Percentiles rank a stretch among this genome's conserved stretches.
These are phyloP conservation scores for Knufia petricola DNA, from an alignment of 2,329 filamentous ascomycete genomes.

Conservation along the genomic window DNA sequence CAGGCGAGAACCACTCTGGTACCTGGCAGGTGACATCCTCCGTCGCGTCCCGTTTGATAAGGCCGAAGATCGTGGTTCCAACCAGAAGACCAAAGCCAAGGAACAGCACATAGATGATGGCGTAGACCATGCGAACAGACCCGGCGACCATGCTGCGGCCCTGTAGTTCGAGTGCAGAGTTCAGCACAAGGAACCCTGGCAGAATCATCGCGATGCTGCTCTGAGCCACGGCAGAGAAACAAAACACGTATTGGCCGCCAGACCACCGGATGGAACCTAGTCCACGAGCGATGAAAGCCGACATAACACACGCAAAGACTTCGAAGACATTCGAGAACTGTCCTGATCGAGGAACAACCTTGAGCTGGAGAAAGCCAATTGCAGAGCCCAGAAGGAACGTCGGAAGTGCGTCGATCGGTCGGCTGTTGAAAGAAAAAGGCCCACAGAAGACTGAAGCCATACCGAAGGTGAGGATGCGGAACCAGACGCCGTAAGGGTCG, in stretches of 20 bases:
- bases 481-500: constrained; percentile 45
- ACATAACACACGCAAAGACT: constrained; percentile 53
- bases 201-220: constrained; percentile 68
- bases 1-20: constrained; percentile 13
- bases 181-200: constrained; percentile 56
- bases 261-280: constrained; percentile 53
- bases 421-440: constrained; percentile 68
- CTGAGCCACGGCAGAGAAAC: constrained; percentile 62
- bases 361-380: constrained; percentile 63
- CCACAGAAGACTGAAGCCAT: constrained; percentile 66
- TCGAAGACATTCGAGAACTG: constrained; percentile 57
- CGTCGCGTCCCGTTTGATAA: constrained; percentile 15
- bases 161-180: constrained; percentile 56
- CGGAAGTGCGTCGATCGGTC: constrained; percentile 67
- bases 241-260: constrained; percentile 47
- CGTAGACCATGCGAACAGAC: constrained; percentile 64
- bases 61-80: constrained; percentile 49
- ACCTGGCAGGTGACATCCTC: constrained; percentile 16
- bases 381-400: constrained; percentile 67
- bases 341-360: constrained; percentile 63
- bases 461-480: constrained; percentile 59
- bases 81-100: constrained; percentile 65
- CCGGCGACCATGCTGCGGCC: constrained; percentile 60
- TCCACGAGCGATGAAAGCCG: constrained; percentile 59
- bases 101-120: constrained; percentile 63